Evolutionary conservation across 1,139 yeast genomes (phyloP), one percentile per base, ranked within the genome.

Genomic region (Schwanniomyces etchellsii): DNA sequence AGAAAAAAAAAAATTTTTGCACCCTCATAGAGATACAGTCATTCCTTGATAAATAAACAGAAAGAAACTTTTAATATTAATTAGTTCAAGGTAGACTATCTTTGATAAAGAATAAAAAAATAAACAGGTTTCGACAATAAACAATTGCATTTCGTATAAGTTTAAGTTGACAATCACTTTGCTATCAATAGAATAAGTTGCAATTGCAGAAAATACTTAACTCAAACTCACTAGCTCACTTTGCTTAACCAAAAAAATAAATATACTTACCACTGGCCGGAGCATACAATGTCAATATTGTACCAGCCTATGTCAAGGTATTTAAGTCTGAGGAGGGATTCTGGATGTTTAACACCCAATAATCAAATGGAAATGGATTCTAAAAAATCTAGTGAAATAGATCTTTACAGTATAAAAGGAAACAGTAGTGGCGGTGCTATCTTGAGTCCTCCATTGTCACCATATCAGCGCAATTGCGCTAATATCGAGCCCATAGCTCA

Each of bases 391-490:
- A 23, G 9, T 23, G 12, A 11, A 7, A 23, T 9, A 7, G 13
- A 18, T 7, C 9, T 18, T 7, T 23, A 13, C 9, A 7, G 7
- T 7, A 7, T n/a, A 14, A 23, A 23, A n/a, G 11, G 25, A 24
- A 11, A 24, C 29, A 14, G 3, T 31, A 22, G 9, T 21, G 28
- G 24, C 28, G 31, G 14, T 7, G 40, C 45, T 10, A 72, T 76
- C 35, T 74, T 80, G 33, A 77, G 84, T 2, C 85, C 85, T 9
- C 85, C 85, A 25, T 57, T 77, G 38, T 77, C 83, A 2, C 85
- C 85, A 29, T 73, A 69, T 46, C 76, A 68, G 30, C 48, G 64
- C 35, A 40, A 34, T 29, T 32, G 36, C 18, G 12, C 31, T 33
- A 40, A 23, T 23, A 33, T 20, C 35, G 43, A 31, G 33, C 31